Base-by-base conservation (phyloP, 2,329 filamentous ascomycete species). In the Xylogone sp. region DNA sequence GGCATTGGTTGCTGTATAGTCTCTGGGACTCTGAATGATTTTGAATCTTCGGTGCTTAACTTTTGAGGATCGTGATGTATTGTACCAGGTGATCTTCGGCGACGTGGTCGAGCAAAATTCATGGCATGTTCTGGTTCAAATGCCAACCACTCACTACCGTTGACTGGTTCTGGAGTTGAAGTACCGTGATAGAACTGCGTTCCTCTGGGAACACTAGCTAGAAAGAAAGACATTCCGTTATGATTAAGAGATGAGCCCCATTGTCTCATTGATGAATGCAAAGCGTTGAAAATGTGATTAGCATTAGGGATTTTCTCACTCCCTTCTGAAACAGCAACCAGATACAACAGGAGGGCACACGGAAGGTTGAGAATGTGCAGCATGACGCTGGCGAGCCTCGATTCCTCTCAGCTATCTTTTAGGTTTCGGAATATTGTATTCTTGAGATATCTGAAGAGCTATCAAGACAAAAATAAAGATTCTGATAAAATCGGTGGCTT, bases 81-180 rank as follows among this genome's bases (percentile, higher is more conserved):
- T n/a, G n/a, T n/a, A 21, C 44, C 20, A 9, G 20, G 19, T 10
- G 21, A 2, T 12, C 20, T 24, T 24, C 13, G 12, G 7, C 20
- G 9, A 20, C 3, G 3, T 21, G 44, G 44, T 27, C 44, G 19
- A n/a, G 86, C 83, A 68, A 91, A 90, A 2, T 73, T 63, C 57
- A 86, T 73, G 0, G 87, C 84, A 66, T 91, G 88, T 59, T 91
- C 87, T 3, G 86, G 77, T 64, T 91, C 87, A 61, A 90, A 91
- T 0, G 88, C 87, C 1, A 91, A 72, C 86, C 87, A 90, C 60
- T 90, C 83, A 2, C 75, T 77, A 0, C 74, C 77, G 2, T 68
- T 65, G 0, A 87, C 75, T 0, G 74, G 70, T 1, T 75, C 66
- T 1, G 70, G 58, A 0, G 61, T 65, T 8, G 57, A 58, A 0